A percentile compares a stretch with the other conserved stretches of the same genome.
Evolutionary conservation across 106 monocot genomes (phyloP).

Genomic region (Agapanthus africanus): DNA sequence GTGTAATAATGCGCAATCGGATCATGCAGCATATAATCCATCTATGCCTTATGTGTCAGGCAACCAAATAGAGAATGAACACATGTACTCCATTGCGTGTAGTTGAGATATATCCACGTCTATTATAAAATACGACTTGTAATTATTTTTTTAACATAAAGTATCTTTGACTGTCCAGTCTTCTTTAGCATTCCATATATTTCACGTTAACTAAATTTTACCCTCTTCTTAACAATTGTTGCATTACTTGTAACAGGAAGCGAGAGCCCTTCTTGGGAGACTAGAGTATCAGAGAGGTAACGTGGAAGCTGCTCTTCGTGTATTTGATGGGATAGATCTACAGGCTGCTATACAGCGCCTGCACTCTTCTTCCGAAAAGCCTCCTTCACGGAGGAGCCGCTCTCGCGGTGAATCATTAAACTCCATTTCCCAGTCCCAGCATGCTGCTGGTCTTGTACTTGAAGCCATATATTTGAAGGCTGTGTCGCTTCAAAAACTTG

Average conservation of each 20-base stretch:
- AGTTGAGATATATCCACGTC: too few relatives aligned
- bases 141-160: too few relatives aligned
- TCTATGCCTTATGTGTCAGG: too few relatives aligned
- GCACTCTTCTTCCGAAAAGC: conserved; percentile 36
- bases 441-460: conserved; percentile 61
- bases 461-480: conserved; percentile 81
- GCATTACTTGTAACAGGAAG: conserved; percentile 48
- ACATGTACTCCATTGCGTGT: too few relatives aligned
- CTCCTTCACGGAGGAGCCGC: conserved; percentile 35
- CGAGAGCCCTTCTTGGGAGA: conserved; percentile 82
- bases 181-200: too few relatives aligned
- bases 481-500: conserved; percentile 66
- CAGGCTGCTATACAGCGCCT: conserved; percentile 72
- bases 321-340: conserved; percentile 89
- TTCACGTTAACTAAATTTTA: too few relatives aligned
- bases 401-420: conserved; percentile 42
- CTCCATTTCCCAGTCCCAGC: conserved; percentile 40
- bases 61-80: too few relatives aligned
- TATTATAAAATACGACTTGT: too few relatives aligned
- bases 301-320: conserved; percentile 85
- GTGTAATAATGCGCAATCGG: too few relatives aligned
- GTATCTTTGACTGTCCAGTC: too few relatives aligned
- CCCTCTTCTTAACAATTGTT: too few relatives aligned
- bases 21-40: too few relatives aligned
- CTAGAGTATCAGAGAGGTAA: conserved; percentile 93